These are phyloP conservation scores for Saturnispora kantuleensis DNA, from an alignment of 805 yeast genomes.

Conservation along the genomic window DNA sequence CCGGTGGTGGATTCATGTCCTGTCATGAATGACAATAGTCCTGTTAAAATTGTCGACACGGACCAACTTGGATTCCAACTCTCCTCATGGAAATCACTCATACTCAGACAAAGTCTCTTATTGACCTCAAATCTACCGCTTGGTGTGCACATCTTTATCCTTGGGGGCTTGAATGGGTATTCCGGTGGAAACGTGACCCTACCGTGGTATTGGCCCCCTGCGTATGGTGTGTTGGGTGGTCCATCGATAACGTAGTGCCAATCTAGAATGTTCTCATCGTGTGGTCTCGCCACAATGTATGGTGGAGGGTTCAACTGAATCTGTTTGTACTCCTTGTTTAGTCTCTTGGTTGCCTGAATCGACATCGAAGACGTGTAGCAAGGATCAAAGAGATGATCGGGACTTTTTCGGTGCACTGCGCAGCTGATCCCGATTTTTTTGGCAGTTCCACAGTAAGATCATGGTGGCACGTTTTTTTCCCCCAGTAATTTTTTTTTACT, in stretches of 20 bases:
- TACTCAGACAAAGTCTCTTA: constrained; percentile 76
- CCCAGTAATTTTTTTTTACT: too few relatives aligned
- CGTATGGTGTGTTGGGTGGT: constrained; percentile 83
- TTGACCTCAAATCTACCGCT: constrained; percentile 79
- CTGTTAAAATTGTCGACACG: constrained; percentile 79
- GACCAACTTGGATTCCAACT: constrained; percentile 97
- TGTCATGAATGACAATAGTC: constrained; percentile 86
- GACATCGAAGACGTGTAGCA: constrained; percentile 17
- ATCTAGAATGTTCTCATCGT: constrained; percentile 77
- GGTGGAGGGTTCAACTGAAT: constrained; percentile 79
- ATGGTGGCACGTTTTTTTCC: too few relatives aligned
- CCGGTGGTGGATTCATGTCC: constrained; percentile 82
- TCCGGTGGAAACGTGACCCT: constrained; percentile 73
- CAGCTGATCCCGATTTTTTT: too few relatives aligned
- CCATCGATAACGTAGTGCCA: constrained; percentile 94
- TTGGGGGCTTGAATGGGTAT: constrained; percentile 88
- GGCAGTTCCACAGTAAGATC: not conserved
- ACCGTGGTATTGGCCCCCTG: constrained; percentile 84
- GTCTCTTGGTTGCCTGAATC: constrained; percentile 30
- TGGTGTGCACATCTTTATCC: constrained; percentile 83
- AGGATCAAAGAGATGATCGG: too few relatives aligned
- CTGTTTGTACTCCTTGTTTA: constrained; percentile 73
- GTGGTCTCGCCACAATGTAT: constrained; percentile 73
- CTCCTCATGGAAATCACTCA: constrained; percentile 92
- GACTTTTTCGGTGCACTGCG: too few relatives aligned